Base-by-base conservation (phyloP, 768 basidiomycete genomes). In the Coprinellus micaceus region DNA sequence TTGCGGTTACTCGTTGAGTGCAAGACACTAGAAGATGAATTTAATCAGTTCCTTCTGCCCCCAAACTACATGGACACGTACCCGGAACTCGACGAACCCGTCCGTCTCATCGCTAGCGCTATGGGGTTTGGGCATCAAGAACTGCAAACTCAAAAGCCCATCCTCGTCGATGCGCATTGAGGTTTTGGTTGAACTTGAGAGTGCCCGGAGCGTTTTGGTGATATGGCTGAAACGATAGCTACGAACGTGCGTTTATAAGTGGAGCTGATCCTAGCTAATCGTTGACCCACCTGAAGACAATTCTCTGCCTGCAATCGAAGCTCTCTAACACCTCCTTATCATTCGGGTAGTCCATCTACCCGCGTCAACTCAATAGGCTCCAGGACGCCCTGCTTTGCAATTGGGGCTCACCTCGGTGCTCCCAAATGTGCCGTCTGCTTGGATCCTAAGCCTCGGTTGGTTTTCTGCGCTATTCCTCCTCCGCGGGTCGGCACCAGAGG, bases 311-410 rank as follows among this genome's bases (percentile, higher is more conserved):
- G 67, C 95, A 98, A 58, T 96, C 91, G 63, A 97, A 94, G 0
- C 85, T 83, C 69, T 97, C 94, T 28, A 98, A 78, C 0, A 98
- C 90, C 49, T 97, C 94, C 47, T 82, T 80, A 64, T 96, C 94
- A 63, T 91, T 94, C 2, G 94, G 94, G 60, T 95, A 98, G 71
- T 99, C 95, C 86, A 98, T 91, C 93, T 95, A 63, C 4, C 17
- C 4, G 28, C 52, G n/a, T n/a, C n/a, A n/a, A n/a, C n/a, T n/a
- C n/a, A n/a, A n/a, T n/a, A n/a, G n/a, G n/a, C n/a, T n/a, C n/a
- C n/a, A n/a, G n/a, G 29, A n/a, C 13, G n/a, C 6, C 43, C 22
- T 37, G 45, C 17, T 28, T 45, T 52, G 7, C 46, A 30, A 25
- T 13, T 39, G 26, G 2, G 30, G 25, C 10, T 2, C 45, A 90